A percentile compares a stretch with the other conserved stretches of the same genome.
These are phyloP conservation scores for Sporothrix brunneoviolacea DNA, from an alignment of 2,329 filamentous ascomycete species.

Conservation along the genomic window DNA sequence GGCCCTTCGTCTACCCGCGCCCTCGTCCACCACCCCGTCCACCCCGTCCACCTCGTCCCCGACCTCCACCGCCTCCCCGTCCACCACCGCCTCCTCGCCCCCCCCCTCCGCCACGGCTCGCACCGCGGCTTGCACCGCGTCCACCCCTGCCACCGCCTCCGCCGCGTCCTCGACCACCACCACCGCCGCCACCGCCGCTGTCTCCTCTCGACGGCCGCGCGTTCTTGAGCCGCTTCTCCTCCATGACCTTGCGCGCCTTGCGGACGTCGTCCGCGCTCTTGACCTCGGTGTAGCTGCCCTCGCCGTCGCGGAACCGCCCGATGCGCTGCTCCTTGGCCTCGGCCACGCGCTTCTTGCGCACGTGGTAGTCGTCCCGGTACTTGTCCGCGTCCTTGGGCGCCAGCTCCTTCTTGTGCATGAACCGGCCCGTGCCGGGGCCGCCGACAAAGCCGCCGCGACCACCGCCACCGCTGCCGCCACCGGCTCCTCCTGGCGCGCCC, in stretches of 20 bases:
- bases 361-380: slow-evolving; percentile 82
- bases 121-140: not conserved
- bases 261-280: slow-evolving; percentile 77
- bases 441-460: slow-evolving; percentile 24
- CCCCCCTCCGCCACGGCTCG: slow-evolving; percentile 2
- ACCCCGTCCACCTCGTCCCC: not conserved
- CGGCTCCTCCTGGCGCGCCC: too few relatives aligned
- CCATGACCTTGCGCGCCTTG: slow-evolving; percentile 70
- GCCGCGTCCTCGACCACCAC: slow-evolving; percentile 1
- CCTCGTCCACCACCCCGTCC: not conserved
- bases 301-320: slow-evolving; percentile 65
- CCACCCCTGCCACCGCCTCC: slow-evolving; percentile 1
- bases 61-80: slow-evolving; percentile 5
- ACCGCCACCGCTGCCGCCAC: slow-evolving; percentile 5
- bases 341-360: slow-evolving; percentile 80
- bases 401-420: slow-evolving; percentile 79
- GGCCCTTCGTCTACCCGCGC: too few relatives aligned
- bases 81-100: slow-evolving; percentile 2
- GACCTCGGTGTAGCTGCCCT: slow-evolving; percentile 69
- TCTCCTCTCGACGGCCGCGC: slow-evolving; percentile 53
- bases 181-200: slow-evolving; percentile 3
- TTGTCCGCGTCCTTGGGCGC: slow-evolving; percentile 93
- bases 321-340: slow-evolving; percentile 81
- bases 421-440: slow-evolving; percentile 44
- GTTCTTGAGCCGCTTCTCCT: slow-evolving; percentile 79